phyloP scores from a whole-genome alignment of 192 early-diverging fungal genomes.

The Podila epigama region DNA sequence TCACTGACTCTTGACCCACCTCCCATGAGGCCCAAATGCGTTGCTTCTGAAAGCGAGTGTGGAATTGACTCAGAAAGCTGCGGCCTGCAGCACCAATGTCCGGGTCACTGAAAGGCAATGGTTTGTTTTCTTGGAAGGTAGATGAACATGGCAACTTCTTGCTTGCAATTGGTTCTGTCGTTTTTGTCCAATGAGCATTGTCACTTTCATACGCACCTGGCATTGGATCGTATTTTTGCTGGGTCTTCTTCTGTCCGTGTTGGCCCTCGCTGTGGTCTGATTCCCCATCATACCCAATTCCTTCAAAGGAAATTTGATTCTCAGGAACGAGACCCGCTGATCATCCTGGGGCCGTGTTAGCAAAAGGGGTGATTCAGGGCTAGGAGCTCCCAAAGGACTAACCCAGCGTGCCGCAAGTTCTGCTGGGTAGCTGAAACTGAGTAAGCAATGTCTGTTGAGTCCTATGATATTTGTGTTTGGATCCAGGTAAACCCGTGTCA shows the following conservation, averaged over 20 bases:
- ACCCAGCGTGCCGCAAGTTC: constrained; percentile 10
- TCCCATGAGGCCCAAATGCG: constrained; percentile 15
- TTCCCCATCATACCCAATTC: background rate
- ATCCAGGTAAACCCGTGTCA: constrained; percentile 15
- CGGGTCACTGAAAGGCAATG: constrained; percentile 25
- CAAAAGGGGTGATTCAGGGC: background rate
- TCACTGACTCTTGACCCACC: constrained; percentile 28
- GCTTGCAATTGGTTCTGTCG: background rate
- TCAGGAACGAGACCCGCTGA: background rate
- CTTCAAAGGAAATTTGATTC: background rate
- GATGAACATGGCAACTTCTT: constrained; percentile 8
- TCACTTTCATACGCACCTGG: background rate
- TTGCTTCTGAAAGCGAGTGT: constrained; percentile 24
- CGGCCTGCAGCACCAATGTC: constrained; percentile 26
- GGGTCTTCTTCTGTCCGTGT: background rate
- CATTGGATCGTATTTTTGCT: background rate
- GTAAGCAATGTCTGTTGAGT: constrained; percentile 4
- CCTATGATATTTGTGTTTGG: constrained; percentile 11
- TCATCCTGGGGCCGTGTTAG: constrained; percentile 1
- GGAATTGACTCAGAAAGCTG: constrained; percentile 12
- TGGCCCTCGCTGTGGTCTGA: background rate
- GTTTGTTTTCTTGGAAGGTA: constrained; percentile 10
- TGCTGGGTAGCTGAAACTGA: constrained; percentile 35
- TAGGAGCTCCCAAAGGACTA: background rate
- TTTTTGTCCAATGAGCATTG: background rate